These are phyloP conservation scores for Lodderomyces margitis DNA, from an alignment of 1,139 yeast species.

Conservation along the genomic window DNA sequence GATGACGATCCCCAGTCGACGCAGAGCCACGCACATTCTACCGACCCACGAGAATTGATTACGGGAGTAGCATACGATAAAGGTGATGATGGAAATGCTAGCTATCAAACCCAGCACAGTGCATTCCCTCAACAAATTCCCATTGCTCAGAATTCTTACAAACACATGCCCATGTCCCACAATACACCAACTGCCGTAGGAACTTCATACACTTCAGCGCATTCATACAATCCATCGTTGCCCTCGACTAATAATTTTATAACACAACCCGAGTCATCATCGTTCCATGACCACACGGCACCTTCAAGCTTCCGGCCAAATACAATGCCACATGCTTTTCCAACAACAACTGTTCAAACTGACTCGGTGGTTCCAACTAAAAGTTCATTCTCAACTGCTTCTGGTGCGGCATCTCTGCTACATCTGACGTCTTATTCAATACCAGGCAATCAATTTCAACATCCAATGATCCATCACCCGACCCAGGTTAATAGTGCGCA, in stretches of 20 bases:
- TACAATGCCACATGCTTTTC: slow-evolving; percentile 36
- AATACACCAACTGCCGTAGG: slow-evolving; percentile 57
- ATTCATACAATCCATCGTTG: slow-evolving; percentile 36
- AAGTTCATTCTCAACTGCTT: slow-evolving; percentile 9
- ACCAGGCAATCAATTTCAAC: slow-evolving; percentile 15
- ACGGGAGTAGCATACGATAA: slow-evolving; percentile 1
- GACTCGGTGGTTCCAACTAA: slow-evolving; percentile 9
- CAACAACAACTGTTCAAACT: slow-evolving; percentile 36
- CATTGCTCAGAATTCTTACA: slow-evolving; percentile 24
- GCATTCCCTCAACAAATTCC: slow-evolving; percentile 12
- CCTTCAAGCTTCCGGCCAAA: slow-evolving; percentile 18
- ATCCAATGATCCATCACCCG: slow-evolving; percentile 10
- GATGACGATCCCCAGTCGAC: not conserved
- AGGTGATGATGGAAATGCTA: not conserved
- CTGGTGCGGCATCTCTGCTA: slow-evolving; percentile 10
- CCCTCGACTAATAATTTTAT: slow-evolving; percentile 17
- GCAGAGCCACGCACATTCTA: slow-evolving; percentile 9
- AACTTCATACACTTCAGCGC: slow-evolving; percentile 45
- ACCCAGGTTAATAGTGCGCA: not conserved
- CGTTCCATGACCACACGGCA: slow-evolving; percentile 3
- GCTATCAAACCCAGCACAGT: not conserved
- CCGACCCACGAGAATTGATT: slow-evolving; percentile 8
- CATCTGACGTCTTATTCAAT: slow-evolving; percentile 5
- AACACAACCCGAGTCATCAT: slow-evolving; percentile 10
- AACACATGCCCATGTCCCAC: slow-evolving; percentile 46